A percentile compares a stretch with the other conserved stretches of the same genome.
These are phyloP conservation scores for Cyclotella cryptica DNA, from an alignment of 108 stramenopile species.

Conservation along the genomic window DNA sequence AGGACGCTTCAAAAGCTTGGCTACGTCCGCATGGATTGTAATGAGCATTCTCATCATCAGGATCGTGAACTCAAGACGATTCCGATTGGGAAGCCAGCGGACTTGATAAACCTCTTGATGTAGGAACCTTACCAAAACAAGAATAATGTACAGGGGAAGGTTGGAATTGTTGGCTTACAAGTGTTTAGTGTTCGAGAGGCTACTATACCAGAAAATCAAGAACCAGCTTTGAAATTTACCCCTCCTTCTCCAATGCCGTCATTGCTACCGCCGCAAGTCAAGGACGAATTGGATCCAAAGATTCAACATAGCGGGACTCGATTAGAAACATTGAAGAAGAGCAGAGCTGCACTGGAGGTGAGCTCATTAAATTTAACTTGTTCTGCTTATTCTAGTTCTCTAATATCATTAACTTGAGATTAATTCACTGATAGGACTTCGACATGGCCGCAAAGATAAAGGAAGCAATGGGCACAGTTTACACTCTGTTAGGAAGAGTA, in stretches of 20 bases:
- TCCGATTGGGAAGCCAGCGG: constrained; percentile 39
- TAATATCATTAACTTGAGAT: not conserved
- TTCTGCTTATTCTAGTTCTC: not conserved
- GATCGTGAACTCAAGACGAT: constrained; percentile 60
- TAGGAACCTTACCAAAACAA: constrained; percentile 41
- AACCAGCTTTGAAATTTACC: not conserved
- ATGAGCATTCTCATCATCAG: constrained; percentile 42
- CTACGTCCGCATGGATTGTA: constrained; percentile 49
- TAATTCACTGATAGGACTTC: constrained; percentile 34
- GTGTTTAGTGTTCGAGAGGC: constrained; percentile 25
- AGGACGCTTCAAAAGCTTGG: constrained; percentile 55
- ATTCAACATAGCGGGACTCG: constrained; percentile 37
- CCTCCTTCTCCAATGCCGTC: not conserved
- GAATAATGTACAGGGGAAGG: constrained; percentile 52
- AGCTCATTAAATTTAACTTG: not conserved
- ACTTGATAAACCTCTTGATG: constrained; percentile 47
- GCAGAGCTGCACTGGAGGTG: constrained; percentile 43
- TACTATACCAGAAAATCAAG: not conserved
- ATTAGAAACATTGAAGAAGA: constrained; percentile 51
- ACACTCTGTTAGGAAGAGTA: constrained; percentile 53
- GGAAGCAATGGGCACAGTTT: constrained; percentile 40
- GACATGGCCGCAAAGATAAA: constrained; percentile 53
- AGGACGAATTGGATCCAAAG: constrained; percentile 45
- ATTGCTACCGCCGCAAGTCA: constrained; percentile 38
- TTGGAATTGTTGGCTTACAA: constrained; percentile 52